These are phyloP conservation scores for Cajanus cajan DNA, from an alignment of 306 rosid genomes.

Conservation along the genomic window DNA sequence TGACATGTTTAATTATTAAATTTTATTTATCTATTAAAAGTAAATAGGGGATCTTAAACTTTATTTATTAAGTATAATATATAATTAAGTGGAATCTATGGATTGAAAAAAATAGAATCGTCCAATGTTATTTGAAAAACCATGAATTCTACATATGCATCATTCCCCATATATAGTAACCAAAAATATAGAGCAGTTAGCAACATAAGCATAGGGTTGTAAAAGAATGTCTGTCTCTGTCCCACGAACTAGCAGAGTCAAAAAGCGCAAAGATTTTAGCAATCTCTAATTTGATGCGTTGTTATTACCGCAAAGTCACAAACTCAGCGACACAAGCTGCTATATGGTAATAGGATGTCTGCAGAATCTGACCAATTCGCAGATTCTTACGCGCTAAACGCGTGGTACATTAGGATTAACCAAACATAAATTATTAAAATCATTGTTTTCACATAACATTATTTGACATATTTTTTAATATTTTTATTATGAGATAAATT, in stretches of 20 bases:
- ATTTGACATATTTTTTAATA: not conserved
- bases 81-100: not conserved
- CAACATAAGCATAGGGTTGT: conserved; percentile 16
- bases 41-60: not conserved
- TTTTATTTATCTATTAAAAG: not conserved
- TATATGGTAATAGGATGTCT: conserved; percentile 23
- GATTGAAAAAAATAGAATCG: not conserved
- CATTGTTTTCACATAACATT: not conserved
- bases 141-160: not conserved
- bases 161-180: not conserved
- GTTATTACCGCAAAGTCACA: conserved; percentile 10
- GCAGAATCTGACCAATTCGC: conserved; percentile 36
- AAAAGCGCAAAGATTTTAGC: conserved; percentile 27
- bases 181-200: not conserved
- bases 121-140: not conserved
- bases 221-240: conserved; percentile 30
- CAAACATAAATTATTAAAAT: not conserved
- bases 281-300: conserved; percentile 16
- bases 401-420: conserved; percentile 12
- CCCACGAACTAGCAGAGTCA: conserved; percentile 24
- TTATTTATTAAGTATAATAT: not conserved
- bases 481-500: not conserved
- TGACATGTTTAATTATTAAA: too few relatives aligned
- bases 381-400: conserved; percentile 27
- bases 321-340: conserved; percentile 34